phyloP scores from a whole-genome alignment of 768 basidiomycete species.

The Daedalea quercina region DNA sequence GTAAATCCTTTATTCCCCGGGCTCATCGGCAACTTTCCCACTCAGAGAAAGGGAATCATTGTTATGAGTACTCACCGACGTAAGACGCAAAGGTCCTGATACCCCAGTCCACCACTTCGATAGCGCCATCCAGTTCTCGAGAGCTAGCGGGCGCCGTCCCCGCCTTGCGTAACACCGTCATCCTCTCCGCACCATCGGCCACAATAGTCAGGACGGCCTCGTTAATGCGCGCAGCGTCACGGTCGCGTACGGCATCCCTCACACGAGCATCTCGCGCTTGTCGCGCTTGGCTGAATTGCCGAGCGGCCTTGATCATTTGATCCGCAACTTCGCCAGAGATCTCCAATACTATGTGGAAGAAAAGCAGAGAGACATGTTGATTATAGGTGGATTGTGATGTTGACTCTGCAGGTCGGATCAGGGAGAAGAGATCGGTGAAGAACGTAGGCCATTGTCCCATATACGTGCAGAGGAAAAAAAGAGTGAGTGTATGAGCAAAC shows the following conservation, averaged over 20 bases:
- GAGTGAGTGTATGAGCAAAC: slow-evolving; percentile 84
- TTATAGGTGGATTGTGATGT: slow-evolving; percentile 60
- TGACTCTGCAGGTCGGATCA: slow-evolving; percentile 59
- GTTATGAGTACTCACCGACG: slow-evolving; percentile 90
- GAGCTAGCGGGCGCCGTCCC: slow-evolving; percentile 34
- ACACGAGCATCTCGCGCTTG: slow-evolving; percentile 79
- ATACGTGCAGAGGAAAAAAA: slow-evolving; percentile 86
- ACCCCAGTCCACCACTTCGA: slow-evolving; percentile 90
- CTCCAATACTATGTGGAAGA: slow-evolving; percentile 89
- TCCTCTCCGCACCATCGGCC: slow-evolving; percentile 57
- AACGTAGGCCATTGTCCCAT: slow-evolving; percentile 81
- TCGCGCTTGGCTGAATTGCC: slow-evolving; percentile 61
- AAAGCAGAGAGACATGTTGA: slow-evolving; percentile 77
- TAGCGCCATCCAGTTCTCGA: slow-evolving; percentile 47
- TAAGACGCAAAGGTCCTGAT: slow-evolving; percentile 89
- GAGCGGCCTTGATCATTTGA: slow-evolving; percentile 84
- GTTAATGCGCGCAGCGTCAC: slow-evolving; percentile 83
- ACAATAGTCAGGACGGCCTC: slow-evolving; percentile 83
- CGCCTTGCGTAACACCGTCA: slow-evolving; percentile 45
- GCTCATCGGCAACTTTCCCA: too few relatives aligned
- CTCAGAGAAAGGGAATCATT: too few relatives aligned
- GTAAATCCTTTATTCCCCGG: too few relatives aligned
- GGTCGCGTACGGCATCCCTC: slow-evolving; percentile 83
- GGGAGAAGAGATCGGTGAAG: slow-evolving; percentile 70
- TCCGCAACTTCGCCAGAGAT: slow-evolving; percentile 98